Base-by-base conservation (phyloP, 2,329 filamentous ascomycete species). In the Hymenoscyphus fraxineus region DNA sequence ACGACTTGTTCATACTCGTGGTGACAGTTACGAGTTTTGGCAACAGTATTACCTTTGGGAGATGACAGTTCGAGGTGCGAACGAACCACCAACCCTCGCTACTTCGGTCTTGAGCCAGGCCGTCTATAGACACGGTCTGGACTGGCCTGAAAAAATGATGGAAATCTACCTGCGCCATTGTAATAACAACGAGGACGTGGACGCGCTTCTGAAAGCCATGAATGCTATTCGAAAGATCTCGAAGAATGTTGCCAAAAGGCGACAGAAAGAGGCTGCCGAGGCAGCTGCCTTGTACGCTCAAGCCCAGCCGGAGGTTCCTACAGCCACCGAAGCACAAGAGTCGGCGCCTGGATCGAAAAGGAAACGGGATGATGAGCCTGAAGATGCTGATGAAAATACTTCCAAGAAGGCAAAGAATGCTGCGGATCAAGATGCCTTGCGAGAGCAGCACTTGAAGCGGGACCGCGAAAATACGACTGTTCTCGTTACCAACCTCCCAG, bases 1-100 rank as follows among this genome's bases (percentile, higher is more conserved):
- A 68, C 85, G 85, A 19, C 81, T 98, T 38, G 76, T 85, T 27
- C 80, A 85, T n/a, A 81, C 83, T 19, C 86, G 92, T 63, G 87
- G 88, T 38, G 86, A 92, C 70, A 93, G 88, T 70, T 93, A 93
- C 73, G 92, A 97, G 71, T 98, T 98, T 76, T 99, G 95, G 95
- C 83, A 93, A 63, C 87, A 88, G 55, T 97, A 92, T 77, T 97
- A 97, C 77, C 82, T 89, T 61, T 98, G 93, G 90, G 95, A 98
- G 78, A 89, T 98, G 82, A 70, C 70, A 19, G 68, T 74, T 13
- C 84, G 88, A 27, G 62, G 44, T 41, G 58, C 68, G 2, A 66
- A 64, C 44, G 35, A 61, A 12, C 83, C 85, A n/a, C 92, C 93
- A 0, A 83, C 83, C 3, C 80, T 86, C 66, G 92, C 93, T 12